phyloP scores from a whole-genome alignment of 2,329 filamentous ascomycete species.

The Fusarium concolor region DNA sequence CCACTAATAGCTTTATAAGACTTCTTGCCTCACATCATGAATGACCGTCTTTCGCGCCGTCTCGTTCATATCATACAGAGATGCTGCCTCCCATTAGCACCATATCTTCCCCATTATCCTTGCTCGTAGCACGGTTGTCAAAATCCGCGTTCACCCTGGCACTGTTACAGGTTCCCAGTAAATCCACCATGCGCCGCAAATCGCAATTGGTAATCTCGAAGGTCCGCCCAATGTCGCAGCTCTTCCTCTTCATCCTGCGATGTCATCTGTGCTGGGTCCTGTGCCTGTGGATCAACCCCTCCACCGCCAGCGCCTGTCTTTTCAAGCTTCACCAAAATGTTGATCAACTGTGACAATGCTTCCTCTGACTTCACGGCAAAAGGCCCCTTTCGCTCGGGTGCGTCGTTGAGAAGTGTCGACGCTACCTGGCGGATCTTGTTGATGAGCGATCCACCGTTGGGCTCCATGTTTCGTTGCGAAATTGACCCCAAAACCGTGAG shows the following conservation, averaged over 20 bases:
- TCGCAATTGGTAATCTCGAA: constrained; percentile 81
- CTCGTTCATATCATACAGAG: constrained; percentile 18
- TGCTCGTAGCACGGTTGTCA: not conserved
- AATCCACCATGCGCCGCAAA: constrained; percentile 75
- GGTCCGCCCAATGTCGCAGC: constrained; percentile 79
- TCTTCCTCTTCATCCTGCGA: constrained; percentile 79
- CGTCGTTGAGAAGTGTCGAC: constrained; percentile 77
- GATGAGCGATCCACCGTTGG: constrained; percentile 73
- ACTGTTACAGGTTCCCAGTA: constrained; percentile 40
- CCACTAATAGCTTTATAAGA: not conserved
- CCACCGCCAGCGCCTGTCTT: constrained; percentile 61
- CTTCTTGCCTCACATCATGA: not conserved
- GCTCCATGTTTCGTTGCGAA: constrained; percentile 86
- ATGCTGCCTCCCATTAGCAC: not conserved
- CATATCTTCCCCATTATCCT: not conserved
- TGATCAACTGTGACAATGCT: constrained; percentile 77
- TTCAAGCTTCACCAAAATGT: constrained; percentile 80
- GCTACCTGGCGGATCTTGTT: constrained; percentile 88
- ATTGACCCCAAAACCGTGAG: constrained; percentile 80
- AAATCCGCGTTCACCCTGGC: not conserved
- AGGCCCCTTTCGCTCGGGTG: constrained; percentile 62
- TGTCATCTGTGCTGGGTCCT: constrained; percentile 56
- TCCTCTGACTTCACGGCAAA: constrained; percentile 72
- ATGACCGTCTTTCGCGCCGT: not conserved
- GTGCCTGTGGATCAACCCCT: constrained; percentile 48